phyloP scores from a whole-genome alignment of 2,329 filamentous ascomycete genomes.

The Aureobasidium sp. region DNA sequence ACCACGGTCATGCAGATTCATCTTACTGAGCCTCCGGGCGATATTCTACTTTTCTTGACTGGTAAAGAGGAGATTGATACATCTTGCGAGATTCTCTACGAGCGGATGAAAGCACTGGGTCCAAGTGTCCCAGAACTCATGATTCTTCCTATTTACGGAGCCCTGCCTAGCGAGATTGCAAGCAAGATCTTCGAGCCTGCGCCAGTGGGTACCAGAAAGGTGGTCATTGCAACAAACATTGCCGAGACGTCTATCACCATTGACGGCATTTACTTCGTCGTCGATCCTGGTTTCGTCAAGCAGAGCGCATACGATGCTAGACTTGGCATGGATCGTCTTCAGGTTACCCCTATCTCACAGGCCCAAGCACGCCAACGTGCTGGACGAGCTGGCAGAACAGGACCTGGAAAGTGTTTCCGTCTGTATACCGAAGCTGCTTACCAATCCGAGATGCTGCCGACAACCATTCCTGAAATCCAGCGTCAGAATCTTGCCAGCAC shows the following conservation, averaged over 20 bases:
- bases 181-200: constrained; percentile 91
- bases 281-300: constrained; percentile 96
- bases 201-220: constrained; percentile 75
- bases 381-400: constrained; percentile 86
- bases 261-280: constrained; percentile 93
- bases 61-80: constrained; percentile 98
- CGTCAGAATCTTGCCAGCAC: constrained; percentile 86
- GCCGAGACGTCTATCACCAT: constrained; percentile 98
- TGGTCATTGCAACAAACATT: constrained; percentile 97
- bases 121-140: constrained; percentile 85
- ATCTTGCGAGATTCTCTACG: constrained; percentile 80
- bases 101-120: constrained; percentile 92
- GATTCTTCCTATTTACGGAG: constrained; percentile 93
- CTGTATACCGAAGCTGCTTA: constrained; percentile 93
- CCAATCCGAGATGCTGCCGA: constrained; percentile 94
- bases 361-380: constrained; percentile 93
- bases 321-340: constrained; percentile 91
- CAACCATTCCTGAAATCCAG: constrained; percentile 93
- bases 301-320: constrained; percentile 97
- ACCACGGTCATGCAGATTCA: constrained; percentile 98
- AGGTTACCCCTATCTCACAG: constrained; percentile 93
- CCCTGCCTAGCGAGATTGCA: constrained; percentile 87
- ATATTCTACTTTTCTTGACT: constrained; percentile 94
- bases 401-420: constrained; percentile 91
- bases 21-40: constrained; percentile 80